Percentiles rank a stretch among this genome's conserved stretches.
phyloP scores from a whole-genome alignment of 2,329 filamentous ascomycete genomes.

The Harringtonia lauricola region DNA sequence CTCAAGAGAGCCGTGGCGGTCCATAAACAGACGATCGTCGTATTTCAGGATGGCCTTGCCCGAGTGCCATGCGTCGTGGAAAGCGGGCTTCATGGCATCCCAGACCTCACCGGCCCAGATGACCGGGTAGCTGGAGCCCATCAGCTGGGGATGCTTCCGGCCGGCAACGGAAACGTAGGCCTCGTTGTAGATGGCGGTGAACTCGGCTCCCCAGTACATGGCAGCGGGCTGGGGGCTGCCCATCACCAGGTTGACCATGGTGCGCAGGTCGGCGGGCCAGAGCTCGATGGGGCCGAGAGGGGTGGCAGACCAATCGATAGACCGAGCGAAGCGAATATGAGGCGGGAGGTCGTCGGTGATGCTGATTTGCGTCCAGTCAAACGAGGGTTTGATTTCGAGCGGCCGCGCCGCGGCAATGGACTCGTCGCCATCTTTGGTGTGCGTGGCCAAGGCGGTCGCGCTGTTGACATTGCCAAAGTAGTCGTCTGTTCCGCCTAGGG shows the following conservation, averaged over 20 bases:
- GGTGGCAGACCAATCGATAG: constrained; percentile 62
- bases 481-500: not conserved
- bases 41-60: constrained; percentile 79
- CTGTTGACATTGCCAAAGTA: not conserved
- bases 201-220: constrained; percentile 70
- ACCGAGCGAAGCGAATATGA: constrained; percentile 64
- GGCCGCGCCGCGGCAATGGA: constrained; percentile 11
- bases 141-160: constrained; percentile 63
- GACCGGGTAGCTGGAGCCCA: constrained; percentile 60
- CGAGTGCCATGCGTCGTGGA: constrained; percentile 53
- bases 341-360: constrained; percentile 49
- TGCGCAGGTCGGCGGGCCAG: constrained; percentile 61
- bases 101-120: constrained; percentile 63
- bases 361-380: constrained; percentile 73
- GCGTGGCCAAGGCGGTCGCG: not conserved
- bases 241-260: constrained; percentile 77
- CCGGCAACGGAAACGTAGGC: constrained; percentile 61
- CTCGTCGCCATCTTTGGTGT: too few relatives aligned
- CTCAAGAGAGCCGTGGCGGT: constrained; percentile 58
- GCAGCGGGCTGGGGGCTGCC: constrained; percentile 63
- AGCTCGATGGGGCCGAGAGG: constrained; percentile 63
- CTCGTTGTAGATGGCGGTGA: constrained; percentile 61
- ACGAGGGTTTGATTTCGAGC: constrained; percentile 37
- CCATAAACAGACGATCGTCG: constrained; percentile 66
- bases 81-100: constrained; percentile 57